Conservation (phyloP, 768 basidiomycete genomes). For the Cystofilobasidium bisporidii region DNA sequence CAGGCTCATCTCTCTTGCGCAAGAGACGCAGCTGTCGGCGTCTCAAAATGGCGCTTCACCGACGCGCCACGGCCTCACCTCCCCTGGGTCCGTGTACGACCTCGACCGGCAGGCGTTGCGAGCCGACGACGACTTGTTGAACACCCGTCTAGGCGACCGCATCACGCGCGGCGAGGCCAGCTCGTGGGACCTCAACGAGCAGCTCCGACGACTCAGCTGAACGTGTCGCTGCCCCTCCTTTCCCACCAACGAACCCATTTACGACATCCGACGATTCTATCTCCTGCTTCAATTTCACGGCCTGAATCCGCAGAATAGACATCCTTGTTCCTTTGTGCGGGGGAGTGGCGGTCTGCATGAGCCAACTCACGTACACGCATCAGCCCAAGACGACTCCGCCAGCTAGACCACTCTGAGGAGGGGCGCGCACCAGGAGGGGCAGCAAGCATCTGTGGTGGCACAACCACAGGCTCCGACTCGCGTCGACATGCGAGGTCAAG, state of each 20-base stretch:
- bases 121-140: neutral
- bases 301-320: too few relatives aligned
- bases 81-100: neutral
- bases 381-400: too few relatives aligned
- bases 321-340: too few relatives aligned
- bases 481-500: too few relatives aligned
- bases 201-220: neutral
- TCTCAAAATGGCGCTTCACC: neutral
- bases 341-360: too few relatives aligned
- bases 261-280: neutral
- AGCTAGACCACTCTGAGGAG: too few relatives aligned
- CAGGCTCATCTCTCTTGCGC: neutral
- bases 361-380: too few relatives aligned
- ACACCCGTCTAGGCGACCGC: neutral
- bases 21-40: slow-evolving; percentile 5
- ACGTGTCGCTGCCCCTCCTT: neutral
- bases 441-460: too few relatives aligned
- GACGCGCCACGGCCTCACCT: neutral
- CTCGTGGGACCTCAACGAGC: slow-evolving; percentile 6
- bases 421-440: too few relatives aligned
- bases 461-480: too few relatives aligned
- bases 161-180: slow-evolving; percentile 1
- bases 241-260: neutral
- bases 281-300: neutral
- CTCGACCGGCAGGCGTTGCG: neutral